Conservation (phyloP, 345 rosid species). For the Pseudoturritis turrita region DNA sequence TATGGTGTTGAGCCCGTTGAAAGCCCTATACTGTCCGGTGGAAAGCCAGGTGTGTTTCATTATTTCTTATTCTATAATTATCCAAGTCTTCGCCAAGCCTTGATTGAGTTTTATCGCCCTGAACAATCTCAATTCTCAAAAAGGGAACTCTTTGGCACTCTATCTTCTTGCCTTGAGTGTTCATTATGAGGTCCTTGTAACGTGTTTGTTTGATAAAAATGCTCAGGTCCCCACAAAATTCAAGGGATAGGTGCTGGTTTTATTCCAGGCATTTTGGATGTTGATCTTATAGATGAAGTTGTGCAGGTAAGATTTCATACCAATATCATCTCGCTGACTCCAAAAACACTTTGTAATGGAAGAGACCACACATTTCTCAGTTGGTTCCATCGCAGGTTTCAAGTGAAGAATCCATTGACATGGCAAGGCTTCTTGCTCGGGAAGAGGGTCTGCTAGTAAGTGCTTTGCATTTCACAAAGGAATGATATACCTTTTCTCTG, state of each 20-base stretch:
- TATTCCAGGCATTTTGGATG: slow-evolving; percentile 77
- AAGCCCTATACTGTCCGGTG: slow-evolving; percentile 76
- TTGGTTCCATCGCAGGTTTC: slow-evolving; percentile 42
- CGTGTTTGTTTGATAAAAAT: slow-evolving; percentile 10
- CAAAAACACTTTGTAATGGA: background rate
- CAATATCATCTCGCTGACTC: background rate
- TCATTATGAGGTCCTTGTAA: background rate
- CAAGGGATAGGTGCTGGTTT: slow-evolving; percentile 98
- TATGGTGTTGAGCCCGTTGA: slow-evolving; percentile 86
- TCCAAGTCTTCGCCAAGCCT: background rate
- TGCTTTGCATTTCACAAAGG: background rate
- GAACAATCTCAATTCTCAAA: too few species aligned
- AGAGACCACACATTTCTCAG: background rate
- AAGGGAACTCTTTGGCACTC: background rate
- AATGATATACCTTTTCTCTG: background rate
- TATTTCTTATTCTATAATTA: background rate
- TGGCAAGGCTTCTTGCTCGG: slow-evolving; percentile 65
- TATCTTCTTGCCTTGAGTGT: background rate
- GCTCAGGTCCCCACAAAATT: slow-evolving; percentile 88
- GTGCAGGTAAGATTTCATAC: slow-evolving; percentile 53
- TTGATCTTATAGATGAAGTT: slow-evolving; percentile 66
- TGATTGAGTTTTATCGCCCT: too few species aligned
- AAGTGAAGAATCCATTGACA: slow-evolving; percentile 80
- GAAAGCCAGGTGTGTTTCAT: slow-evolving; percentile 68
- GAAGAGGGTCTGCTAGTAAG: slow-evolving; percentile 89